A percentile compares a stretch with the other conserved stretches of the same genome.
These are phyloP conservation scores for Tubosaeta sp. DNA, from an alignment of 768 basidiomycete genomes.

Conservation along the genomic window DNA sequence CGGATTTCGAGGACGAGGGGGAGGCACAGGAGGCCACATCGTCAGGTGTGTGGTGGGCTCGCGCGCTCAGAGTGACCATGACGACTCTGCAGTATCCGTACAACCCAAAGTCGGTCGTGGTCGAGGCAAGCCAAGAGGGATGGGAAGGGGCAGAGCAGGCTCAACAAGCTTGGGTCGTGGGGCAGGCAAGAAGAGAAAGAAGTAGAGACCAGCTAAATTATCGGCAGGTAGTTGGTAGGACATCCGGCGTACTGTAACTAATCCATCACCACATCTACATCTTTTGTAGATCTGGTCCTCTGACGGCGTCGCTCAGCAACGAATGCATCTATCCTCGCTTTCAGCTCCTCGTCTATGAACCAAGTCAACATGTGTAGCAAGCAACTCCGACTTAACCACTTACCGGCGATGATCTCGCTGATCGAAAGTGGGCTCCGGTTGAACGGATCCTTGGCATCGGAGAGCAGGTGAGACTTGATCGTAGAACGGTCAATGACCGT, in stretches of 20 bases:
- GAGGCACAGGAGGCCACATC: conserved; percentile 56
- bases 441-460: conserved; percentile 92
- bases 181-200: conserved; percentile 30
- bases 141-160: conserved; percentile 26
- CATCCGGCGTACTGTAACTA: conserved; percentile 11
- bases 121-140: conserved; percentile 23
- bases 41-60: conserved; percentile 42
- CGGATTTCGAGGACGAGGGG: conserved; percentile 69
- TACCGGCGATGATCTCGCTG: conserved; percentile 76
- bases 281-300: conserved; percentile 19
- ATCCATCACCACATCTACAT: conserved; percentile 30
- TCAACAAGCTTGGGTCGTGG: conserved; percentile 22
- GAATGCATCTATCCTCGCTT: conserved; percentile 70
- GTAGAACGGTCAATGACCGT: conserved; percentile 81
- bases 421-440: conserved; percentile 80
- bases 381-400: conserved; percentile 21
- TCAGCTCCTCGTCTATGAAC: conserved; percentile 61
- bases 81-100: conserved; percentile 15
- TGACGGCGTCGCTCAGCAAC: conserved; percentile 52
- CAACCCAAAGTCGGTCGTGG: conserved; percentile 21
- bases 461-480: conserved; percentile 92
- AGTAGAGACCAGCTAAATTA: conserved; percentile 18
- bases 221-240: conserved; percentile 4
- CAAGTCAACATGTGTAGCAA: conserved; percentile 5
- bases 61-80: conserved; percentile 4